A percentile compares a stretch with the other conserved stretches of the same genome.
Evolutionary conservation across 2,329 filamentous ascomycete species (phyloP).

Genomic region (Grosmannia huntii): DNA sequence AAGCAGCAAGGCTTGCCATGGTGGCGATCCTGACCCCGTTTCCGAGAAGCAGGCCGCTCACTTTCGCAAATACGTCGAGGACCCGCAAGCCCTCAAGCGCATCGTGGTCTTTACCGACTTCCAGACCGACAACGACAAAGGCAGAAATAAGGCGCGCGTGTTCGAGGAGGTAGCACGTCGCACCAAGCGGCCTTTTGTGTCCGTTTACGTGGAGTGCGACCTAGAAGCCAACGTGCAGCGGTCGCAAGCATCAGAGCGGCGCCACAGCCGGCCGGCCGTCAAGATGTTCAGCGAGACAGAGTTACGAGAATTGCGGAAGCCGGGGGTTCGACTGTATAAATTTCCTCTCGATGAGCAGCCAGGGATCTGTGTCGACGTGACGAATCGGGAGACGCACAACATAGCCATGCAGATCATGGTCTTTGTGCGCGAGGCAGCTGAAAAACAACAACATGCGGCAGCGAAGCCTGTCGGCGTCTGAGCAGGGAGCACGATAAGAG

Average conservation of each 20-base stretch:
- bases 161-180: slow-evolving; percentile 15
- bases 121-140: slow-evolving; percentile 15
- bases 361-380: slow-evolving; percentile 15
- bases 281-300: slow-evolving; percentile 1
- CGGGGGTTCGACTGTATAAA: slow-evolving; percentile 5
- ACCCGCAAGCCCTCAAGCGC: slow-evolving; percentile 10
- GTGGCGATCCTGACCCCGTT: background rate
- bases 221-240: slow-evolving; percentile 15
- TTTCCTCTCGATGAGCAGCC: slow-evolving; percentile 6
- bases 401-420: slow-evolving; percentile 18
- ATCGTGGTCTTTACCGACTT: slow-evolving; percentile 18
- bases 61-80: slow-evolving; percentile 15
- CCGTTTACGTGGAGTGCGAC: slow-evolving; percentile 15
- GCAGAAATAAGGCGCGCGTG: slow-evolving; percentile 12
- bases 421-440: slow-evolving; percentile 12
- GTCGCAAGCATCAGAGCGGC: slow-evolving; percentile 12
- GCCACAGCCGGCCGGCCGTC: slow-evolving; percentile 8
- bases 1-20: background rate
- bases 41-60: slow-evolving; percentile 11
- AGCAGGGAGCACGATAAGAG: too few species aligned
- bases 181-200: slow-evolving; percentile 17
- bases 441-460: background rate
- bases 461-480: background rate
- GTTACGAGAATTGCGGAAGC: slow-evolving; percentile 4
- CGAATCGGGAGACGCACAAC: slow-evolving; percentile 13